Evolutionary conservation across 768 basidiomycete species (phyloP).

Genomic region (Kwoniella sp.): DNA sequence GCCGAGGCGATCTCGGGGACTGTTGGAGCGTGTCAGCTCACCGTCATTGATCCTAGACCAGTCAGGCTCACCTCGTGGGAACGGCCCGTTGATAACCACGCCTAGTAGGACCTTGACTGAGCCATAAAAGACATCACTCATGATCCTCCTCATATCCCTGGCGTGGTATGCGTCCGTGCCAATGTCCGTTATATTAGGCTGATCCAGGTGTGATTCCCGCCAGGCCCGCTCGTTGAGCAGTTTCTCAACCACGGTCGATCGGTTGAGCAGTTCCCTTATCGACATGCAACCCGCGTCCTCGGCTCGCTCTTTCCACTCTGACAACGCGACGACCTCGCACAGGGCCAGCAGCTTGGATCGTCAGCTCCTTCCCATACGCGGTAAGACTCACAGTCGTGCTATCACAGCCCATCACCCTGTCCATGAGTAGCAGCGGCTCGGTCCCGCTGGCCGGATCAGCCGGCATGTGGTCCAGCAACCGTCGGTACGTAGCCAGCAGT

Average conservation of each 20-base stretch:
- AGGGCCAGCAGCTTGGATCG: conserved; percentile 10
- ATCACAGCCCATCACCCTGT: conserved; percentile 25
- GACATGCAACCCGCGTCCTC: conserved; percentile 13
- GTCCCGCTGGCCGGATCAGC: background rate
- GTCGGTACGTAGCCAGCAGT: conserved; percentile 12
- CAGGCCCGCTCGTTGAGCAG: conserved; percentile 13
- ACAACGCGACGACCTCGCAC: conserved; percentile 13
- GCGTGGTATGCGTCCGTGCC: background rate
- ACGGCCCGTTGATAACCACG: conserved; percentile 17
- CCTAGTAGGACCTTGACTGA: conserved; percentile 19
- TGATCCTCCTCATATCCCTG: background rate
- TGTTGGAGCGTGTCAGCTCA: background rate
- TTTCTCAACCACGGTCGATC: conserved; percentile 12
- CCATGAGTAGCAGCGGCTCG: conserved; percentile 8
- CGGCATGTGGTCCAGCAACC: conserved; percentile 7
- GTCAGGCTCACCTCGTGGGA: conserved; percentile 16
- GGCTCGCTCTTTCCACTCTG: conserved; percentile 22
- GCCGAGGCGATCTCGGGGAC: conserved; percentile 19
- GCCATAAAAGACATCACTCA: conserved; percentile 20
- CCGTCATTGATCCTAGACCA: background rate
- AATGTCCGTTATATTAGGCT: background rate
- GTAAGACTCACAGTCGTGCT: conserved; percentile 20
- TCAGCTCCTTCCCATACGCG: background rate
- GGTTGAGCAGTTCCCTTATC: conserved; percentile 9
- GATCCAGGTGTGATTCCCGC: conserved; percentile 19